Evolutionary conservation across 2,329 filamentous ascomycete genomes (phyloP), one percentile per base, ranked within the genome.

Genomic region (Setomelanomma holmii): DNA sequence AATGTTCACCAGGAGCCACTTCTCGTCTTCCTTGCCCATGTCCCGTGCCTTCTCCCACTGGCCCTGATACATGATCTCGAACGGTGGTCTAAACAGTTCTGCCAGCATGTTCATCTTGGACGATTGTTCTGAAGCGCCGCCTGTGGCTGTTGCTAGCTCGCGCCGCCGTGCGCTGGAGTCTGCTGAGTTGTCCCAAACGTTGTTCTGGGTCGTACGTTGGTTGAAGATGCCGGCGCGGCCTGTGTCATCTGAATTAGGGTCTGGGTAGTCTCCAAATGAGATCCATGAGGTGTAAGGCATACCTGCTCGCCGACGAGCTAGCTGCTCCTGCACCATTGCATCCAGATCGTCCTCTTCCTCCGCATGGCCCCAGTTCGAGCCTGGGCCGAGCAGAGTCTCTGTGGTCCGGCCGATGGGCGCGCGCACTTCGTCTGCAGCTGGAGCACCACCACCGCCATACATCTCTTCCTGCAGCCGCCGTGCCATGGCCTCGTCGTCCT

Each of bases 1-100:
- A 14, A 99, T 87, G 72, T 99, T 98, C 56, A 97, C 91, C 63
- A 99, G 76, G 41, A 99, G 84, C 95, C 95, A 99, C 75, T 96
- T 97, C 79, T 91, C 87, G 22, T 88, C 83, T 40, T 92, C 89
- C 72, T 95, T 96, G 54, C 93, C 95, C 64, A 92, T 82, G 14
- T 93, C 85, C 47, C 95, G 86, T 12, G 91, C 95, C 51, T 88
- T 84, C 60, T 96, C 91, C 87, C 91, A 96, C n/a, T 86, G 79
- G 24, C 91, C 75, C 27, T 85, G 85, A 19, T 86, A 86, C 80
- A 99, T 97, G 38, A 99, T 78, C 33, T 97, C 91, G 73, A 93
- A 95, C 0, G 95, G 95, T 2, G 95, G 95, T 34, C 93, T 85
- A 76, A 96, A 99, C 56, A 99, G 85, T 71, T 98, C 91, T 33